Conservation (phyloP, 257 asterid genomes). For the Nicotiana obtusifolia region DNA sequence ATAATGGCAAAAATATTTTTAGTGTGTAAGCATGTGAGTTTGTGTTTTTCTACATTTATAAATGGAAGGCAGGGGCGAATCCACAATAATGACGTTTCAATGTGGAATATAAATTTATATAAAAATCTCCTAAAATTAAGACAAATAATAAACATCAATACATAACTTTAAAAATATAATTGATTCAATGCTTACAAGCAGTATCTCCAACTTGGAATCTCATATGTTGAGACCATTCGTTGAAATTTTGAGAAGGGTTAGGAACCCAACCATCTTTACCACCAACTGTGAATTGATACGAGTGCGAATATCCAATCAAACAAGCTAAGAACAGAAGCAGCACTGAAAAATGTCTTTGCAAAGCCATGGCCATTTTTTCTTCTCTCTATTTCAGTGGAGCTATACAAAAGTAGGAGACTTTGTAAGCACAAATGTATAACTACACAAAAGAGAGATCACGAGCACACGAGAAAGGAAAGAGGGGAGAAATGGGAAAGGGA, state of each 20-base stretch:
- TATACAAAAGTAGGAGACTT: neutral
- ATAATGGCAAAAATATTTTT: neutral
- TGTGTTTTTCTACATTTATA: neutral
- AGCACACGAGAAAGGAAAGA: too few species aligned
- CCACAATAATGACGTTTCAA: too few species aligned
- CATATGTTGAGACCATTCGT: conserved; percentile 52
- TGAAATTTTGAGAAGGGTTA: conserved; percentile 44
- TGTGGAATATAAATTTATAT: too few species aligned
- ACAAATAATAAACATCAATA: too few species aligned
- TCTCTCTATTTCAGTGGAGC: neutral
- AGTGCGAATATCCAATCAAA: conserved; percentile 17
- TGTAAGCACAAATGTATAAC: too few species aligned
- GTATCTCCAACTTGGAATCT: conserved; percentile 70
- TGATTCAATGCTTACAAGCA: conserved; percentile 26
- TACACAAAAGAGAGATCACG: too few species aligned
- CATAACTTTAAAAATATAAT: too few species aligned
- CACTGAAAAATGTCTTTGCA: neutral
- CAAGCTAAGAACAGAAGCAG: conserved; percentile 15
- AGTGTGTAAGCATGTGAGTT: neutral
- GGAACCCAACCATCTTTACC: conserved; percentile 55
- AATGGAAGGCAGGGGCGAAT: neutral
- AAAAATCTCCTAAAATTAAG: too few species aligned
- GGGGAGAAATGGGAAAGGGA: neutral
- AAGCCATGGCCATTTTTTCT: neutral
- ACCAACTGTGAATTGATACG: conserved; percentile 40